Evolutionary conservation across 192 early-diverging fungal genomes (phyloP).

Genomic region (Phycomyces blakesleeanus): DNA sequence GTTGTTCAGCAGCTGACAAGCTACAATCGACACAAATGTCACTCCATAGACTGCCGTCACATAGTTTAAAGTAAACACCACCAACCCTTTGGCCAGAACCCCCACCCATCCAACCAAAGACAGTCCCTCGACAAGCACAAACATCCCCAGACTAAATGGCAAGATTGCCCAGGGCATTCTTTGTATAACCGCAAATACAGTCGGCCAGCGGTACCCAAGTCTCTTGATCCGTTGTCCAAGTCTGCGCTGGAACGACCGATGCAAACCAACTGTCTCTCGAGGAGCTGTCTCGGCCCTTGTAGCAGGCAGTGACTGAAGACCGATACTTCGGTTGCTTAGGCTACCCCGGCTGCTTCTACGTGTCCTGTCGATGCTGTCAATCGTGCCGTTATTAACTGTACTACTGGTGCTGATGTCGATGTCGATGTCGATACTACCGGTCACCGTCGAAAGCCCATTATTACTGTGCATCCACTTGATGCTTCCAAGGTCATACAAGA

Average conservation of each 20-base stretch:
- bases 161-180: slow-evolving; percentile 76
- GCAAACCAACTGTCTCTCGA: too few relatives aligned
- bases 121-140: slow-evolving; percentile 78
- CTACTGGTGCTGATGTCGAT: too few relatives aligned
- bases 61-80: slow-evolving; percentile 47
- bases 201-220: slow-evolving; percentile 41
- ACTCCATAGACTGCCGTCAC: slow-evolving; percentile 58
- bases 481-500: slow-evolving; percentile 43
- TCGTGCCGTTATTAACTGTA: too few relatives aligned
- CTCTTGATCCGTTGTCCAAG: slow-evolving; percentile 4
- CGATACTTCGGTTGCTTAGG: too few relatives aligned
- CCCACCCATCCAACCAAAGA: slow-evolving; percentile 63
- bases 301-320: too few relatives aligned
- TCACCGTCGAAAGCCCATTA: background rate
- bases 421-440: background rate
- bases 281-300: too few relatives aligned
- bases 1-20: slow-evolving; percentile 80
- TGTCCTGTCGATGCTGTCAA: too few relatives aligned
- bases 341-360: too few relatives aligned
- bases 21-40: slow-evolving; percentile 56
- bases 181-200: slow-evolving; percentile 41
- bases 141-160: slow-evolving; percentile 83
- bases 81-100: slow-evolving; percentile 57
- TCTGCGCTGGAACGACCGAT: too few relatives aligned
- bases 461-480: background rate